A percentile compares a stretch with the other conserved stretches of the same genome.
Evolutionary conservation across 305 asterid genomes (phyloP).

Genomic region (Plantago rigida): DNA sequence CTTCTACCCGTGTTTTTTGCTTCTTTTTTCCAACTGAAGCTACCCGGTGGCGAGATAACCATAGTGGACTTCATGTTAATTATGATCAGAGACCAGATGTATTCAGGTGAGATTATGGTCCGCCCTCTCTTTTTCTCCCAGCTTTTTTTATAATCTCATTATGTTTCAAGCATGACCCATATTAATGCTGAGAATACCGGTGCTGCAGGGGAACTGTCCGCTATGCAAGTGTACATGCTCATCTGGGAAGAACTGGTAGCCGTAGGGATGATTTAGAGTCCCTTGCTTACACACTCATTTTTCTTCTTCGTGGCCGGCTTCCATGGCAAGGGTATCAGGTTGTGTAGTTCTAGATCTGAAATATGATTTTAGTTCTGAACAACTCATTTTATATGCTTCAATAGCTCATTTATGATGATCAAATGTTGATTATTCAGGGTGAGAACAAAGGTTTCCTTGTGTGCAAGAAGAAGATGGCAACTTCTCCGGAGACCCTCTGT

Average conservation of each 20-base stretch:
- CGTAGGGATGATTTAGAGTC: constrained; percentile 93
- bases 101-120: constrained; percentile 43
- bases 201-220: constrained; percentile 76
- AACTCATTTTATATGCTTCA: too few relatives aligned
- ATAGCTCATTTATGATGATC: too few relatives aligned
- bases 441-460: constrained; percentile 84
- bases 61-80: constrained; percentile 56
- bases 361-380: too few relatives aligned
- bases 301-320: constrained; percentile 74
- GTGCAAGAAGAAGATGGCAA: constrained; percentile 89
- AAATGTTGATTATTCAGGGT: constrained; percentile 36
- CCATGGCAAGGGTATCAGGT: constrained; percentile 99
- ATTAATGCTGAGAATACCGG: too few relatives aligned
- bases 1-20: too few relatives aligned
- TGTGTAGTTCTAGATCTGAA: neutral
- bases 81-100: constrained; percentile 85
- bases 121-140: neutral
- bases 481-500: constrained; percentile 66
- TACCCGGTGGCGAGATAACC: constrained; percentile 57
- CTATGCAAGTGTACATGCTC: constrained; percentile 91
- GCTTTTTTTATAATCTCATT: neutral
- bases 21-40: constrained; percentile 38
- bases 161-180: too few relatives aligned
- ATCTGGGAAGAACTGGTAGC: constrained; percentile 71
- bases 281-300: constrained; percentile 79